Percentiles rank a stretch among this genome's conserved stretches.
phyloP scores from a whole-genome alignment of 1,284 basidiomycete species.

The Stereum hirsutum region DNA sequence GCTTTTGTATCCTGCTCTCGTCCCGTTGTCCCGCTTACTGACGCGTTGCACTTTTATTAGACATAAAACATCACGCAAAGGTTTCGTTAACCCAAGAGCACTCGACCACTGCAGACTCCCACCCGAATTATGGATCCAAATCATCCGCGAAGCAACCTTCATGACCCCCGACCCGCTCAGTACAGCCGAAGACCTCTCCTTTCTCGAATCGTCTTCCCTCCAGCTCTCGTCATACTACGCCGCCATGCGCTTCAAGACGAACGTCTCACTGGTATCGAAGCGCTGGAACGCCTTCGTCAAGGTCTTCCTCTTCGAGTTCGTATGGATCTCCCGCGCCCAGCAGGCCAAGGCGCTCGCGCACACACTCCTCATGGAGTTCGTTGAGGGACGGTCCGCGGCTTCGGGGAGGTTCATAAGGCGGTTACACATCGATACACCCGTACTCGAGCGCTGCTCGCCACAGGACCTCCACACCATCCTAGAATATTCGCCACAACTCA shows the following conservation, averaged over 20 bases:
- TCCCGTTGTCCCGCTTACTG: no score
- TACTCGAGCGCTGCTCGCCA: constrained; percentile 55
- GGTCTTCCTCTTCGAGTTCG: constrained; percentile 51
- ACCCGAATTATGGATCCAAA: constrained; percentile 49
- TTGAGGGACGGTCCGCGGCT: constrained; percentile 22
- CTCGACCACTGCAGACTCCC: constrained; percentile 25
- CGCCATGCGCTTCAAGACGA: constrained; percentile 38
- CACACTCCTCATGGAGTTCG: constrained; percentile 39
- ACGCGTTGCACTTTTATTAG: no score
- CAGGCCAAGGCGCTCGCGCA: constrained; percentile 51
- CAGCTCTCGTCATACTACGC: constrained; percentile 35
- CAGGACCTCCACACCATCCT: constrained; percentile 57
- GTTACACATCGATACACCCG: constrained; percentile 61
- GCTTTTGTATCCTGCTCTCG: no score
- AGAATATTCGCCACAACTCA: constrained; percentile 47
- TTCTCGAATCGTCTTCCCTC: constrained; percentile 32
- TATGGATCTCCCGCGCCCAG: constrained; percentile 52
- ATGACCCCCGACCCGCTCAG: constrained; percentile 35
- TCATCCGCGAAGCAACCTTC: constrained; percentile 41
- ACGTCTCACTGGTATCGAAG: constrained; percentile 43
- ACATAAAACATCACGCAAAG: no score
- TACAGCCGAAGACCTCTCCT: constrained; percentile 38
- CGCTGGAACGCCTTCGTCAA: constrained; percentile 45
- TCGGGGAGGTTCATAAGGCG: constrained; percentile 50
- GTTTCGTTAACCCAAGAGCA: constrained; percentile 6